Conservation (phyloP, 2,329 filamentous ascomycete species). For the Fusarium keratoplasticum region DNA sequence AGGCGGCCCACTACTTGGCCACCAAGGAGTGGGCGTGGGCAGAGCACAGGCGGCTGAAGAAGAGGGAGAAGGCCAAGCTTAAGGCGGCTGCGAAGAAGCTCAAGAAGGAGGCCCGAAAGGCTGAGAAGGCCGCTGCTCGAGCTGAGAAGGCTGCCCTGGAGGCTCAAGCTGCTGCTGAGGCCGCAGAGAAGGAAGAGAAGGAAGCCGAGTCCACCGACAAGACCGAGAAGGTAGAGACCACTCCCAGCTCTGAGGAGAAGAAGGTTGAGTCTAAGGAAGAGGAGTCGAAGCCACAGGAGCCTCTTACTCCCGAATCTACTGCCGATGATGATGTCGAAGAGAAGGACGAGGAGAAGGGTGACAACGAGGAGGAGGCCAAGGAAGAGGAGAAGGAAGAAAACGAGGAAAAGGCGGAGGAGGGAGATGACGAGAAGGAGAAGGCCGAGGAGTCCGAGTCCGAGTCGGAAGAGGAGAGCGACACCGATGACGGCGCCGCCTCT, state of each 20-base stretch:
- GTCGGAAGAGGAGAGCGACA: conserved; percentile 30
- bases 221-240: conserved; percentile 10
- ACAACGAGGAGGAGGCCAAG: background rate
- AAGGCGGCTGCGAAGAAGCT: conserved; percentile 69
- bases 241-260: background rate
- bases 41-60: conserved; percentile 57
- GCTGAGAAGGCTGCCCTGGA: conserved; percentile 15
- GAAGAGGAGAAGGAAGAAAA: background rate
- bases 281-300: conserved; percentile 28
- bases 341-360: background rate
- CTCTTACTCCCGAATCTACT: conserved; percentile 36
- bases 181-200: conserved; percentile 46
- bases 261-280: conserved; percentile 22
- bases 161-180: conserved; percentile 40
- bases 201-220: conserved; percentile 31
- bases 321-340: conserved; percentile 9
- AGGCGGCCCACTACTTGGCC: conserved; percentile 51
- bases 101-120: conserved; percentile 18
- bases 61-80: conserved; percentile 85
- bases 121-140: conserved; percentile 30
- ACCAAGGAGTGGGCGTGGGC: conserved; percentile 52
- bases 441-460: conserved; percentile 32
- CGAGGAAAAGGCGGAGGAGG: background rate
- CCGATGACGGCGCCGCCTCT: conserved; percentile 42
- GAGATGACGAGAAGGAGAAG: background rate